Percentiles rank a stretch among this genome's conserved stretches.
phyloP scores from a whole-genome alignment of 805 yeast genomes.

The Scheffersomyces spartinae region DNA sequence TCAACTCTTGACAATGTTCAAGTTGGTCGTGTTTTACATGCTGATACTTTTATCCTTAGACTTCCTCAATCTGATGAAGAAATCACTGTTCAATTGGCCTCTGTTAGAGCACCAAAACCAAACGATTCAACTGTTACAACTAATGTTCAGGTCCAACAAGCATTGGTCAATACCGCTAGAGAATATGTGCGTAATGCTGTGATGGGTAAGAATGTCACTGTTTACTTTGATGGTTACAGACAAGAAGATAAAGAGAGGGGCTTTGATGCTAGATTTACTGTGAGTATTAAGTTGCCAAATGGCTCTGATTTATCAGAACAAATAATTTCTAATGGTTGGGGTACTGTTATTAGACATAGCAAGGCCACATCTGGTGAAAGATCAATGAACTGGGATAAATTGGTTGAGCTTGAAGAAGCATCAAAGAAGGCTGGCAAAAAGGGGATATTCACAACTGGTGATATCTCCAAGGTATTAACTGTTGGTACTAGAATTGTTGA shows the following conservation, averaged over 20 bases:
- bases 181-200: conserved; percentile 60
- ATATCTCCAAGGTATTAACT: conserved; percentile 35
- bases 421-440: conserved; percentile 41
- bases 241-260: conserved; percentile 42
- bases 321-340: conserved; percentile 57
- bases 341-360: conserved; percentile 68
- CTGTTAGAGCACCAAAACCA: conserved; percentile 64
- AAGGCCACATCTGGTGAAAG: conserved; percentile 58
- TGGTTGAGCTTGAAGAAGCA: conserved; percentile 56
- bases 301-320: conserved; percentile 49
- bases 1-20: conserved; percentile 36
- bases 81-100: conserved; percentile 61
- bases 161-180: conserved; percentile 52
- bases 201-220: conserved; percentile 60
- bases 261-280: conserved; percentile 56
- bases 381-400: conserved; percentile 66
- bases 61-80: conserved; percentile 38
- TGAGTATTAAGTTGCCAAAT: conserved; percentile 40
- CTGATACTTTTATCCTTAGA: conserved; percentile 55
- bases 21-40: conserved; percentile 50
- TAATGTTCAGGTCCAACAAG: conserved; percentile 26
- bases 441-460: conserved; percentile 49
- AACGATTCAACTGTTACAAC: conserved; percentile 38
- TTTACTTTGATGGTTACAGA: conserved; percentile 54
- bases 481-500: conserved; percentile 57